Conservation (phyloP, 2,329 filamentous ascomycete species). For the Paecilomyces dactylethromorphus region DNA sequence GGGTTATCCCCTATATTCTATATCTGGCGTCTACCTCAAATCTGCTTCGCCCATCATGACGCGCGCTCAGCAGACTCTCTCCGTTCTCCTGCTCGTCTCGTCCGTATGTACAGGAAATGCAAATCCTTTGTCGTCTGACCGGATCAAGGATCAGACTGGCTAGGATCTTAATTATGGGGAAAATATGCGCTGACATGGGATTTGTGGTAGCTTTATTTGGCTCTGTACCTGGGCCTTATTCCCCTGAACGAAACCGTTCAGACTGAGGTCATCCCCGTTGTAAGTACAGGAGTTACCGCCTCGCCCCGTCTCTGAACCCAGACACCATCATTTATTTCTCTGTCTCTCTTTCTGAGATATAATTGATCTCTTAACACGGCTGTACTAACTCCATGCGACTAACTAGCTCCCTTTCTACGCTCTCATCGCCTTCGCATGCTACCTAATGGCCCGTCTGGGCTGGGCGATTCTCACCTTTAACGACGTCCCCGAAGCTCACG, state of each 20-base stretch:
- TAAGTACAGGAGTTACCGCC: constrained; percentile 44
- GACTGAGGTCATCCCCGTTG: constrained; percentile 79
- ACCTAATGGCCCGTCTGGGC: constrained; percentile 85
- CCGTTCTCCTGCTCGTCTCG: constrained; percentile 76
- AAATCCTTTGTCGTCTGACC: not conserved
- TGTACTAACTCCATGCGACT: not conserved
- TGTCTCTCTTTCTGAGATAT: not conserved
- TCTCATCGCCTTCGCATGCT: constrained; percentile 83
- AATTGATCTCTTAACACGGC: not conserved
- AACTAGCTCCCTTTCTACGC: constrained; percentile 84
- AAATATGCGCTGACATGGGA: not conserved
- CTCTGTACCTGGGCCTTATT: constrained; percentile 75
- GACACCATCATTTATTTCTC: not conserved
- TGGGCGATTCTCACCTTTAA: constrained; percentile 94
- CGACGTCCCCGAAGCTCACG: constrained; percentile 85
- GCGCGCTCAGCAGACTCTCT: constrained; percentile 87
- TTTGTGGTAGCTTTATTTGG: constrained; percentile 71
- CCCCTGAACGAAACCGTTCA: constrained; percentile 73
- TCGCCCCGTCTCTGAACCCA: not conserved
- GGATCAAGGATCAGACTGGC: not conserved
- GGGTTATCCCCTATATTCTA: not conserved
- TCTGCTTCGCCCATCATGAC: constrained; percentile 60
- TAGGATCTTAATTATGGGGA: not conserved
- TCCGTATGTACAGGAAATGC: constrained; percentile 57
- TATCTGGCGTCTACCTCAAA: not conserved